These are phyloP conservation scores for Musa troglodytarum DNA, from an alignment of 176 grass and related monocot species.

Conservation along the genomic window DNA sequence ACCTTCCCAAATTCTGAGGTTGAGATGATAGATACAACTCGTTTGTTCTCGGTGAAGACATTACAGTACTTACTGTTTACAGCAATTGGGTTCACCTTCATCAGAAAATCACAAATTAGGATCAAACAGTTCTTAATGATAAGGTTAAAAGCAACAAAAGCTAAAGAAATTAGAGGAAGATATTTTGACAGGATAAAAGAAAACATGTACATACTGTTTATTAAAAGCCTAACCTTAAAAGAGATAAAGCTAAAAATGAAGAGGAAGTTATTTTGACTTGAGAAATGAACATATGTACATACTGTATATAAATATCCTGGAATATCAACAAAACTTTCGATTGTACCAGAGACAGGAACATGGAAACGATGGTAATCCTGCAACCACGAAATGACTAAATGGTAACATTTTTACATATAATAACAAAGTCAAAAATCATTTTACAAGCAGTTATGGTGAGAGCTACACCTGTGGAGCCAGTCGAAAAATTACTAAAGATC, in stretches of 20 bases:
- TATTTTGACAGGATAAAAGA: not conserved
- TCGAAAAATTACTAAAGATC: slow-evolving; percentile 89
- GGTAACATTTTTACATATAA: slow-evolving; percentile 9
- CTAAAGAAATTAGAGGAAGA: not conserved
- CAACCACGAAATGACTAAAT: slow-evolving; percentile 15
- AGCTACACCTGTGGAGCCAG: slow-evolving; percentile 80
- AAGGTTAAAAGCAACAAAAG: slow-evolving; percentile 10
- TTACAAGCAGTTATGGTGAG: slow-evolving; percentile 5
- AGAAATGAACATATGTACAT: slow-evolving; percentile 12
- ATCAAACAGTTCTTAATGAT: slow-evolving; percentile 18
- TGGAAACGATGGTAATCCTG: slow-evolving; percentile 99
- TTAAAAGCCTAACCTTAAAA: slow-evolving; percentile 34
- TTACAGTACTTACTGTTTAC: slow-evolving; percentile 99
- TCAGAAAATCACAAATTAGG: slow-evolving; percentile 17
- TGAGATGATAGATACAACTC: slow-evolving; percentile 78
- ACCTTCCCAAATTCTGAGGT: slow-evolving; percentile 91
- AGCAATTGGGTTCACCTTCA: slow-evolving; percentile 95
- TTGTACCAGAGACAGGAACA: slow-evolving; percentile 82
- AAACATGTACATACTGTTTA: slow-evolving; percentile 59
- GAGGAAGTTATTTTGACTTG: not conserved
- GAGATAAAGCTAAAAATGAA: not conserved
- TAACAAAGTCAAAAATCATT: not conserved
- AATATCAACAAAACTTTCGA: slow-evolving; percentile 86
- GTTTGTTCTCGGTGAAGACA: slow-evolving; percentile 97
- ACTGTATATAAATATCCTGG: slow-evolving; percentile 94